Evolutionary conservation across 805 yeast species (phyloP).

Genomic region (Yarrowia sp.): DNA sequence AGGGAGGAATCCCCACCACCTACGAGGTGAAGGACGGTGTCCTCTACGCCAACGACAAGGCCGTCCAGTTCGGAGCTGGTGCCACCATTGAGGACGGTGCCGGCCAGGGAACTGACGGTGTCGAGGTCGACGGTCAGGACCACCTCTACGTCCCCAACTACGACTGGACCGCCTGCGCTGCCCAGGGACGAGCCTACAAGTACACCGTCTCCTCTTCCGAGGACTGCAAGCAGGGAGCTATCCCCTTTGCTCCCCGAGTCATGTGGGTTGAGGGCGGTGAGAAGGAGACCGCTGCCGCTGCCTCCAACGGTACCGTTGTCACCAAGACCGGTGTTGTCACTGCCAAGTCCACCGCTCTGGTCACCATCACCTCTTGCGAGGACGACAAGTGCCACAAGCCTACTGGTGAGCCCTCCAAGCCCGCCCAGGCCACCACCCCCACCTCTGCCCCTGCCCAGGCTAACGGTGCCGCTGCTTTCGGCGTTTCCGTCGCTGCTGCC

Average conservation of each 20-base stretch:
- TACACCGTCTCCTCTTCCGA: slow-evolving; percentile 3
- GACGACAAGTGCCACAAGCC: slow-evolving; percentile 25
- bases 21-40: slow-evolving; percentile 11
- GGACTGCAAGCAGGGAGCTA: slow-evolving; percentile 9
- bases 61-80: not conserved
- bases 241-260: slow-evolving; percentile 5
- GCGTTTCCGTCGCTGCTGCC: slow-evolving; percentile 16
- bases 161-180: slow-evolving; percentile 3
- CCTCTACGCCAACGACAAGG: slow-evolving; percentile 24
- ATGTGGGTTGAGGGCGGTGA: not conserved
- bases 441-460: slow-evolving; percentile 18
- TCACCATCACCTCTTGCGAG: slow-evolving; percentile 21
- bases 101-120: not conserved
- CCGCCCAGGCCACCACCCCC: not conserved
- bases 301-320: slow-evolving; percentile 1
- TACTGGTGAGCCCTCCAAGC: slow-evolving; percentile 10
- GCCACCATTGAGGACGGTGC: not conserved
- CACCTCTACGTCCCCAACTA: slow-evolving; percentile 1
- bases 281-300: not conserved
- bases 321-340: slow-evolving; percentile 17
- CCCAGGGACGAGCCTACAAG: slow-evolving; percentile 13
- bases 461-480: slow-evolving; percentile 19
- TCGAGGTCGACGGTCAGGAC: not conserved
- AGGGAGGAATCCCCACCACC: not conserved
- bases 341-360: slow-evolving; percentile 8